Evolutionary conservation across 305 asterid species (phyloP), one percentile per base, ranked within the genome.

Genomic region (Fraxinus angustifolia): DNA sequence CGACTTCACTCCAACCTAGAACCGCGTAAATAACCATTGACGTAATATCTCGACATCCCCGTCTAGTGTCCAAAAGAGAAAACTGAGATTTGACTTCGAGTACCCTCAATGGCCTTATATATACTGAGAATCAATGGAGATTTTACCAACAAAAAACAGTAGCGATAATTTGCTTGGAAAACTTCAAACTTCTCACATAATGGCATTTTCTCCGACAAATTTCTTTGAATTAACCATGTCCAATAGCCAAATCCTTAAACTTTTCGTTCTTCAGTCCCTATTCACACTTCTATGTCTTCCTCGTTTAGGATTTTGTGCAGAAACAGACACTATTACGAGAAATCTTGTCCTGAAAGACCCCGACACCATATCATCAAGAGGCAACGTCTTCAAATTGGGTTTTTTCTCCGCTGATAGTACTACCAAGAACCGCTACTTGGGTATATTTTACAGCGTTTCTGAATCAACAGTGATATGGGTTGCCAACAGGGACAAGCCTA

Each of bases 401-500:
- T 83, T 87, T 72, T 87, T 83, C 85, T 58, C 83, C 7, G 87
- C 87, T 1, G 70, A 31, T 8, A 80, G 79, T 81, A 16, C 85
- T 76, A 76, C 83, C 19, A 58, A 28, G 8, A 65, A 75, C 65
- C 90, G 88, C 58, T 87, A 87, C 84, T 67, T 87, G 2, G 88
- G 68, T 28, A 65, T 87, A 17, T 84, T 78, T 79, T 85, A 80
- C 82, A 6, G 17, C 38, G 82, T 87, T 11, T 84, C 82, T 3
- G 14, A 42, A 28, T 65, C 36, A 21, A 79, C 83, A 3, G 79
- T 77, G 10, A 8, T 86, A 40, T 83, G 87, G 89, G 82, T 86
- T 1, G 89, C 89, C 75, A 86, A 83, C 76, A 31, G 87, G 19
- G 82, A 83, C 56, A 68, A n/a, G 0, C 87, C 89, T n/a, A 79